A percentile compares a stretch with the other conserved stretches of the same genome.
These are phyloP conservation scores for Mortierella hygrophila DNA, from an alignment of 192 early-diverging fungal genomes.

Conservation along the genomic window DNA sequence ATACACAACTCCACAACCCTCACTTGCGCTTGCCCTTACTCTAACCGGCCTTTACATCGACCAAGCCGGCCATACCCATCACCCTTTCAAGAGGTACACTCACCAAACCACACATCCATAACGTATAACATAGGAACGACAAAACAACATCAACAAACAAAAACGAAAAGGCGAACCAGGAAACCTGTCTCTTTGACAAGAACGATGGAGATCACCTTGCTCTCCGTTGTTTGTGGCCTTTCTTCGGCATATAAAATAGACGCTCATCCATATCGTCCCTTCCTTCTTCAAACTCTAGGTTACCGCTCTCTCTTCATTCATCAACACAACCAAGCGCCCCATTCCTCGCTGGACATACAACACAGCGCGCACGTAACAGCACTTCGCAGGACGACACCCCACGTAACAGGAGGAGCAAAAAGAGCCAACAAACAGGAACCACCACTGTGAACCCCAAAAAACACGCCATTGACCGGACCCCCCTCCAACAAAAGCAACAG, in stretches of 20 bases:
- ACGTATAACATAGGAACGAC: neutral
- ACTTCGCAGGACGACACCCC: too few relatives aligned
- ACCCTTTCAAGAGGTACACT: neutral
- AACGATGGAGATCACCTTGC: neutral
- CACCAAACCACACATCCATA: neutral
- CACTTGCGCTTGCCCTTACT: too few relatives aligned
- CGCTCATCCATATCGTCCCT: too few relatives aligned
- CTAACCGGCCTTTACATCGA: too few relatives aligned
- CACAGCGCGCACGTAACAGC: too few relatives aligned
- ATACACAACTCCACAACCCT: neutral
- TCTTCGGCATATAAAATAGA: too few relatives aligned
- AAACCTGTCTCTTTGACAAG: neutral
- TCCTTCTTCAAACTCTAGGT: too few relatives aligned
- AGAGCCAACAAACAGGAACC: neutral
- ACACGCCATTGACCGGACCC: neutral
- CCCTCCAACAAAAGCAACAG: neutral
- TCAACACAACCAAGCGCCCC: too few relatives aligned
- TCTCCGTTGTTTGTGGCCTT: neutral
- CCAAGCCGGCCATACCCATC: neutral
- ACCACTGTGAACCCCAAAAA: neutral
- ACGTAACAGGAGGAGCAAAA: too few relatives aligned
- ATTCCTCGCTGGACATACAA: too few relatives aligned
- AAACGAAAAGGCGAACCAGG: neutral
- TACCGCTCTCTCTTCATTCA: too few relatives aligned
- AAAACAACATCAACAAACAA: neutral